These are phyloP conservation scores for Lepiota brunneoincarnata DNA, from an alignment of 768 basidiomycete genomes.

Conservation along the genomic window DNA sequence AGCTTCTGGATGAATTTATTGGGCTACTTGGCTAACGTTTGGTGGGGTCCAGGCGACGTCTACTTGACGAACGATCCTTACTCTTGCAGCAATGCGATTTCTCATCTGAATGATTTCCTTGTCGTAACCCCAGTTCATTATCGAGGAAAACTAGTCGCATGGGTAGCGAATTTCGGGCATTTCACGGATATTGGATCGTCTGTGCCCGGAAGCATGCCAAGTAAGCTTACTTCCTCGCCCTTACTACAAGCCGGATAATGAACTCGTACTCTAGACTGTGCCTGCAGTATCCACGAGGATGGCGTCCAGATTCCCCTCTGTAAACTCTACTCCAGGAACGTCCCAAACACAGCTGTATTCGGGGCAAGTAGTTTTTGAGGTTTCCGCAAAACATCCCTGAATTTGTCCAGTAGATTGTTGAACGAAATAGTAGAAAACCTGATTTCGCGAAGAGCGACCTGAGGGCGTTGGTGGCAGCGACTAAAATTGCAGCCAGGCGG, in stretches of 20 bases:
- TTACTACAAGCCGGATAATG: not conserved
- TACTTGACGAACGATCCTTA: slow-evolving; percentile 30
- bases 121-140: slow-evolving; percentile 25
- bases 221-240: not conserved
- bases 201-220: slow-evolving; percentile 22
- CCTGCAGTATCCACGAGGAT: slow-evolving; percentile 23
- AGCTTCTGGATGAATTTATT: not conserved
- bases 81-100: slow-evolving; percentile 24
- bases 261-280: slow-evolving; percentile 9
- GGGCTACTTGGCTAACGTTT: not conserved
- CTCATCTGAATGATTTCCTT: slow-evolving; percentile 29
- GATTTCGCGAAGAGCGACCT: slow-evolving; percentile 26
- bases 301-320: slow-evolving; percentile 27
- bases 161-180: slow-evolving; percentile 28
- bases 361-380: slow-evolving; percentile 12
- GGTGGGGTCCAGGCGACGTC: slow-evolving; percentile 12
- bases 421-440: slow-evolving; percentile 25
- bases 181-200: slow-evolving; percentile 25
- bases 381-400: not conserved
- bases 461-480: slow-evolving; percentile 26
- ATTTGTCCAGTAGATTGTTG: slow-evolving; percentile 7
- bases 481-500: slow-evolving; percentile 22
- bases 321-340: slow-evolving; percentile 23
- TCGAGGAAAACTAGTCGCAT: slow-evolving; percentile 25
- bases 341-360: slow-evolving; percentile 23